Base-by-base conservation (phyloP, 1,284 basidiomycete genomes). In the Pyrrhoderma lamaoense region DNA sequence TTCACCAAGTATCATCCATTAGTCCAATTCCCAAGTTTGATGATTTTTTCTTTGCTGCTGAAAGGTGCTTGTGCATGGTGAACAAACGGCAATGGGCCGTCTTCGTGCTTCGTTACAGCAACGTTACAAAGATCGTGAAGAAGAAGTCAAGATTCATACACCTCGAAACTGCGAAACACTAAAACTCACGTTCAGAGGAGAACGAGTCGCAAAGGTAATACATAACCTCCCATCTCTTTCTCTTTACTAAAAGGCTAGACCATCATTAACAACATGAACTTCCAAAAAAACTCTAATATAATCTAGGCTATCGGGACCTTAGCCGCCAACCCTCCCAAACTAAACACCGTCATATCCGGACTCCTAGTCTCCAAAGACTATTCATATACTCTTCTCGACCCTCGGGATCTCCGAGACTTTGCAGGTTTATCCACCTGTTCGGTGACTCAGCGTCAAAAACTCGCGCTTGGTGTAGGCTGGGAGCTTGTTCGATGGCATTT, bases 91-190 rank as follows among this genome's bases (percentile, higher is more conserved):
- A 19, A 98, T 99, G 95, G 88, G 85, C 36, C 83, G 93, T 58
- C 70, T 99, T 36, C 79, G 89, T 42, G 85, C 87, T 2, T 93
- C 94, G 2, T 79, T 99, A 74, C 83, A 93, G 57, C 85, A 90
- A 44, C 76, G 85, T 51, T 98, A 92, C 70, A 91, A 93, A 58
- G 89, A 93, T 55, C 75, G 87, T 21, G 89, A 93, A 52, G 92
- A 97, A 63, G 96, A 98, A 60, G 86, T 97, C 60, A 97, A 98
- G 66, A 91, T 99, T 35, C 93, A 99, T 65, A 94, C 90, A 2
- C 95, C 96, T 8, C 80, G 89, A 51, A 99, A 99, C 67, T 76
- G 93, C 42, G 95, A 99, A 64, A 88, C 87, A 3, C 73, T 99
- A 38, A 76, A 86, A 45, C 74, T 99, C 42, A 93, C 89, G 22